Conservation (phyloP, 2,329 filamentous ascomycete genomes). For the Sclerotinia spermophila region DNA sequence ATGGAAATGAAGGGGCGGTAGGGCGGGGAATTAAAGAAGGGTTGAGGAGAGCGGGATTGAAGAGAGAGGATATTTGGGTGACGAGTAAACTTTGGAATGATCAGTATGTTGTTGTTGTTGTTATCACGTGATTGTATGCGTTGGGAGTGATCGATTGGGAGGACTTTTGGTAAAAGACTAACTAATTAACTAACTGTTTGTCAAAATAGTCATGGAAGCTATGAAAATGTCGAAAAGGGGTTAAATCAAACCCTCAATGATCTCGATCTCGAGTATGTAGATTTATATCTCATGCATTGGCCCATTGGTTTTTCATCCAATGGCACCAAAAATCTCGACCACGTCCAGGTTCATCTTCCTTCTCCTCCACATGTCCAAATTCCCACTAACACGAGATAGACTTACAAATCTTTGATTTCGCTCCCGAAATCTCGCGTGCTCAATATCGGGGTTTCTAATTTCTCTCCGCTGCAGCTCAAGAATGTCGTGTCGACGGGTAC, state of each 20-base stretch:
- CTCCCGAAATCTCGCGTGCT: slow-evolving; percentile 64
- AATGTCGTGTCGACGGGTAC: slow-evolving; percentile 38
- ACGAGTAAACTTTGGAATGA: slow-evolving; percentile 30
- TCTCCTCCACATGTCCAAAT: too few relatives aligned
- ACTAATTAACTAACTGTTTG: not conserved
- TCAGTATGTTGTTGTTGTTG: slow-evolving; percentile 16
- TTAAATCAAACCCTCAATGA: slow-evolving; percentile 55
- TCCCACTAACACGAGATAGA: slow-evolving; percentile 62
- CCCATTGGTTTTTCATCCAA: slow-evolving; percentile 42
- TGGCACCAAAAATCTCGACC: slow-evolving; percentile 40
- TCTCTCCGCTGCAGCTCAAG: slow-evolving; percentile 48
- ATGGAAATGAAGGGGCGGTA: slow-evolving; percentile 25
- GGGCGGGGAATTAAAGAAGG: slow-evolving; percentile 26
- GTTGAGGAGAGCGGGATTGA: slow-evolving; percentile 19
- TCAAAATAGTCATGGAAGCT: not conserved
- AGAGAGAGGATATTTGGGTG: slow-evolving; percentile 29
- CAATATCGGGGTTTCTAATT: slow-evolving; percentile 83
- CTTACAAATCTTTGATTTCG: slow-evolving; percentile 67
- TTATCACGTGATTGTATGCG: slow-evolving; percentile 36
- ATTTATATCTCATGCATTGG: slow-evolving; percentile 71
- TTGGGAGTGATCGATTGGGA: not conserved
- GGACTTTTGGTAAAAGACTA: too few relatives aligned
- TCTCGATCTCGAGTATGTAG: slow-evolving; percentile 61
- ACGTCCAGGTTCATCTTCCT: not conserved
- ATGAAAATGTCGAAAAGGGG: slow-evolving; percentile 32